These are phyloP conservation scores for Solanum chmielewskii DNA, from an alignment of 257 asterid genomes.

Conservation along the genomic window DNA sequence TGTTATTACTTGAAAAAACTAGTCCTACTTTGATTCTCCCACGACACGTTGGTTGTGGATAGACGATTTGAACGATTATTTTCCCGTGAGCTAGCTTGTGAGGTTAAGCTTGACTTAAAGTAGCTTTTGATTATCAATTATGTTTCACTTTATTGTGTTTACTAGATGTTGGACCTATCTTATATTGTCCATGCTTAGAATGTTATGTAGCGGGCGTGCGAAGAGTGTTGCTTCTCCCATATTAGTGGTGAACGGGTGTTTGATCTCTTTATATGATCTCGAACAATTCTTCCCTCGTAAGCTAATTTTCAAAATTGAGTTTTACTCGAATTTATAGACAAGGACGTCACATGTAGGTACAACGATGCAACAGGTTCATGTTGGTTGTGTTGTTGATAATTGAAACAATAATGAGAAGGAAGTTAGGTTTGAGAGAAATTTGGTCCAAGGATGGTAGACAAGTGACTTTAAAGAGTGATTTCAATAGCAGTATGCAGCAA, in stretches of 20 bases:
- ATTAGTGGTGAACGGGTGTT: not conserved
- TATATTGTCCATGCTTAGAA: not conserved
- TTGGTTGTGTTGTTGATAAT: not conserved
- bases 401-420: not conserved
- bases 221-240: not conserved
- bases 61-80: not conserved
- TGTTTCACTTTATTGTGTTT: too few relatives aligned
- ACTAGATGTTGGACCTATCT: too few relatives aligned
- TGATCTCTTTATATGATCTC: too few relatives aligned
- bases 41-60: not conserved
- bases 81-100: not conserved
- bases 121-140: too few relatives aligned
- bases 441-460: not conserved
- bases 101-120: not conserved
- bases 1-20: not conserved
- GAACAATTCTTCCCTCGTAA: too few relatives aligned
- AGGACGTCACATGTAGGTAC: not conserved
- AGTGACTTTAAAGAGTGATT: not conserved
- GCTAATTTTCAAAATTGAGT: too few relatives aligned
- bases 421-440: not conserved
- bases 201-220: accelerated
- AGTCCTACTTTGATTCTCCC: not conserved
- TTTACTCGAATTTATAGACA: too few relatives aligned
- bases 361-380: not conserved
- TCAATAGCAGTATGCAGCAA: not conserved